Conservation (phyloP, 2,329 filamentous ascomycete species). For the Cadophora luteo-olivacea region DNA sequence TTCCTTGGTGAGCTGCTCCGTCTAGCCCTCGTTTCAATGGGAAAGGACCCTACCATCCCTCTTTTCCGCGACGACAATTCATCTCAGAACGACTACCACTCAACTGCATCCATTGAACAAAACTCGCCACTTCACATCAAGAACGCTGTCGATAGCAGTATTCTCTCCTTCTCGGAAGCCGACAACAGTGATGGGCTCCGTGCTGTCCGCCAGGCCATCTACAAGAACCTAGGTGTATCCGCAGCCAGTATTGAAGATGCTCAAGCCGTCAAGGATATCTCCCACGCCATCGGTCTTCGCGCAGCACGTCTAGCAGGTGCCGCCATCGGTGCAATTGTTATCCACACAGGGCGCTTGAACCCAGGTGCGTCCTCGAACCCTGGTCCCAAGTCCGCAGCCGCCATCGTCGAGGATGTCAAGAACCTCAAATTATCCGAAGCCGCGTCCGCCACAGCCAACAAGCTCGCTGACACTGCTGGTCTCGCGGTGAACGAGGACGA, state of each 20-base stretch:
- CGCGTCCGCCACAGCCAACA: slow-evolving; percentile 37
- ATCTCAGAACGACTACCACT: slow-evolving; percentile 70
- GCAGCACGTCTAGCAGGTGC: slow-evolving; percentile 88
- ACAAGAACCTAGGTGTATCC: slow-evolving; percentile 77
- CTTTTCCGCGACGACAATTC: slow-evolving; percentile 82
- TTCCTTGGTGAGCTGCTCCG: slow-evolving; percentile 95
- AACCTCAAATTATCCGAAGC: slow-evolving; percentile 37
- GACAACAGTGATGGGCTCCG: slow-evolving; percentile 77
- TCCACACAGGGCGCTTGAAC: slow-evolving; percentile 78
- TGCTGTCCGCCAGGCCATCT: slow-evolving; percentile 77
- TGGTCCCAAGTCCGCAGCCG: slow-evolving; percentile 35
- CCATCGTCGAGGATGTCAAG: slow-evolving; percentile 40
- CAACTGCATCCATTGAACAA: slow-evolving; percentile 71
- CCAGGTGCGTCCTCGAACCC: slow-evolving; percentile 38
- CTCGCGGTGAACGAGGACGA: slow-evolving; percentile 57
- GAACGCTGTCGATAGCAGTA: slow-evolving; percentile 91
- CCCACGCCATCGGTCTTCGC: slow-evolving; percentile 84
- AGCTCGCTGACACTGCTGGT: slow-evolving; percentile 38
- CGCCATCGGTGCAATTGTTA: slow-evolving; percentile 82
- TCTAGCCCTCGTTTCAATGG: slow-evolving; percentile 73
- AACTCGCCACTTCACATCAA: slow-evolving; percentile 74
- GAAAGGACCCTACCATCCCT: slow-evolving; percentile 68
- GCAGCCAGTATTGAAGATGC: slow-evolving; percentile 84
- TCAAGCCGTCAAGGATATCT: slow-evolving; percentile 83
- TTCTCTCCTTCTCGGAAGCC: slow-evolving; percentile 85